These are phyloP conservation scores for Skeletonema costatum DNA, from an alignment of 108 stramenopile species.

Conservation along the genomic window DNA sequence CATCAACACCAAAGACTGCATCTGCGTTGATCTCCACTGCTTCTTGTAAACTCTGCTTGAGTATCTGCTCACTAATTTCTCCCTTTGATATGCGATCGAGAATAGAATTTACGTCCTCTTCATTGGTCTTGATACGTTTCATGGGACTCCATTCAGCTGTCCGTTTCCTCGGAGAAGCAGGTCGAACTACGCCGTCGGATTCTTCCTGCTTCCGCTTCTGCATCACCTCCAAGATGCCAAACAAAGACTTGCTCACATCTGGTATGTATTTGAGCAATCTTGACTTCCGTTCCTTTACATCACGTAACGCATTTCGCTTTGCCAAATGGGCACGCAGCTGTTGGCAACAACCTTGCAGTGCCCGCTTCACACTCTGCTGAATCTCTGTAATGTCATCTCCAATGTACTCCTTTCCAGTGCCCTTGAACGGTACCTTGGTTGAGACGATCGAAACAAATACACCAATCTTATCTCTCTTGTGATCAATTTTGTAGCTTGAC, in stretches of 20 bases:
- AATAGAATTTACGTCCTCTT: slow-evolving; percentile 31
- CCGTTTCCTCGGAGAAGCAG: slow-evolving; percentile 37
- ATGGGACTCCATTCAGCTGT: slow-evolving; percentile 25
- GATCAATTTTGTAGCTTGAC: slow-evolving; percentile 94
- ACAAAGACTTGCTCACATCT: slow-evolving; percentile 73
- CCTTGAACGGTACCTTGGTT: slow-evolving; percentile 98
- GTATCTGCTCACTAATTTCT: slow-evolving; percentile 51
- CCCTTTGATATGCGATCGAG: slow-evolving; percentile 52
- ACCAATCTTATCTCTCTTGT: slow-evolving; percentile 91
- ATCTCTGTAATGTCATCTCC: slow-evolving; percentile 89
- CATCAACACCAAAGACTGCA: slow-evolving; percentile 45
- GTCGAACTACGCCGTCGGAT: slow-evolving; percentile 10
- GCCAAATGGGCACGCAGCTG: slow-evolving; percentile 71
- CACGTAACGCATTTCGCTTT: slow-evolving; percentile 77
- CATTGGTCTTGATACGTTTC: slow-evolving; percentile 24
- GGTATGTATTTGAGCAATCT: slow-evolving; percentile 82
- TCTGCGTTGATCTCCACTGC: slow-evolving; percentile 65
- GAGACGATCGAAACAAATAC: slow-evolving; percentile 96
- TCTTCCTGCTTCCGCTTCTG: slow-evolving; percentile 64
- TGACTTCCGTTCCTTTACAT: slow-evolving; percentile 80
- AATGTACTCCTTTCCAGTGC: slow-evolving; percentile 97
- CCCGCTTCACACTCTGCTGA: slow-evolving; percentile 77
- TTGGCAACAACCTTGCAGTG: slow-evolving; percentile 79
- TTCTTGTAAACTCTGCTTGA: slow-evolving; percentile 55
- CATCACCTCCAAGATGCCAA: slow-evolving; percentile 75